Evolutionary conservation across 2,329 filamentous ascomycete species (phyloP), one percentile per base, ranked within the genome.

Genomic region (Neofusicoccum sp.): DNA sequence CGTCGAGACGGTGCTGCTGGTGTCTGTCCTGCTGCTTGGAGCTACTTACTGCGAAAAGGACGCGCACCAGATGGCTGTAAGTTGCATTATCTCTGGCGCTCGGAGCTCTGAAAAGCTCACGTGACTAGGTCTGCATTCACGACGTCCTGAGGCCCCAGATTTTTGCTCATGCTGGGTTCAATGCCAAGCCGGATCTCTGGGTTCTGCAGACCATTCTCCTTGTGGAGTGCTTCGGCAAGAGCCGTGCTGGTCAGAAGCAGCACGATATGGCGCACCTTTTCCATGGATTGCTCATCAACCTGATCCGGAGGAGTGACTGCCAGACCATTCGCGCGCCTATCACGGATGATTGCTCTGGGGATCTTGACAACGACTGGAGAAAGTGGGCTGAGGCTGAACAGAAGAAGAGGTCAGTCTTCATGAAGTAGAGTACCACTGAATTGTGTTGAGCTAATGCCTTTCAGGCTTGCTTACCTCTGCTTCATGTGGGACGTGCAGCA

Each of bases 401-500:
- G 63, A 83, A 83, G 61, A 86, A 86, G 70, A 79, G 84, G 73
- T 80, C 67, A 33, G 64, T 40, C 6, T 2, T n/a, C 8, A 5
- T 5, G n/a, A 28, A 38, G 5, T 11, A 4, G 9, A 40, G 9
- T 7, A 36, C 3, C 33, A 44, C n/a, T 47, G 11, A 26, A 12
- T 2, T 4, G 16, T 30, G 9, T 9, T 61, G 38, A 38, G 2
- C 40, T 58, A 24, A 58, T 12, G 1, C 3, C 5, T 31, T 12
- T 11, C 31, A 80, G 79, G 57, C 71, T 85, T 0, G 83, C 84
- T 0, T 78, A 86, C 40, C 74, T 86, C 4, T 87, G 84, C 66
- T 88, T 88, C 68, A 83, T 87, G 76, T 87, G 85, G 85, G 85
- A 87, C 64, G 86, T 84, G 0, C 84, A 87, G 59, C 84, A 87